A percentile compares a stretch with the other conserved stretches of the same genome.
Conservation (phyloP, 2,329 filamentous ascomycete genomes). For the Nakataea oryzae region DNA sequence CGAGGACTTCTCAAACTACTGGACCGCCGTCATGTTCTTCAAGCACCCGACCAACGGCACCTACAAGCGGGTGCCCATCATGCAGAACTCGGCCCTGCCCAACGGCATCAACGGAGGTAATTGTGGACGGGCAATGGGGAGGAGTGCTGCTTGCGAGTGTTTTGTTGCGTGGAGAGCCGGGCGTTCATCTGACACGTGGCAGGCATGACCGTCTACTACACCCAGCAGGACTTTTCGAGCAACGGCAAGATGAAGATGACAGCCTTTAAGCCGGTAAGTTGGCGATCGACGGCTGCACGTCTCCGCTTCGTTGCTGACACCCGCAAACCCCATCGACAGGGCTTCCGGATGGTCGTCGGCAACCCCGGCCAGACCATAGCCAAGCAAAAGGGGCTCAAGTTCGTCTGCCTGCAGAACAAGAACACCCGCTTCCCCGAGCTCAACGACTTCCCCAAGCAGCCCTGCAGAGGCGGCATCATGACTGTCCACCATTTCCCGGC, state of each 20-base stretch:
- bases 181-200: not conserved
- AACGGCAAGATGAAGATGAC: constrained; percentile 27
- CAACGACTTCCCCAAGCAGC: constrained; percentile 24
- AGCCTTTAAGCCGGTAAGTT: constrained; percentile 25
- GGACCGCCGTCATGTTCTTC: constrained; percentile 18
- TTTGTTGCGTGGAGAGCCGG: too few relatives aligned
- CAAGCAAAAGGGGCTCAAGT: constrained; percentile 25
- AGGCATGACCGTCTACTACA: constrained; percentile 31
- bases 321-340: constrained; percentile 11
- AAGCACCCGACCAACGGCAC: constrained; percentile 10
- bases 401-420: constrained; percentile 27
- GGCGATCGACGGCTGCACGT: too few relatives aligned
- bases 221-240: constrained; percentile 25
- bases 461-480: constrained; percentile 30
- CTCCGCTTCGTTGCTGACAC: not conserved
- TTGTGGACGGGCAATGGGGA: too few relatives aligned
- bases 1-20: constrained; percentile 23
- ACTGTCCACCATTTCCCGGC: constrained; percentile 28
- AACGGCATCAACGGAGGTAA: constrained; percentile 17
- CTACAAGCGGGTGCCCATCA: constrained; percentile 21
- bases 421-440: constrained; percentile 28
- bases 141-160: too few relatives aligned
- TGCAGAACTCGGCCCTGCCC: constrained; percentile 15
- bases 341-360: constrained; percentile 33
- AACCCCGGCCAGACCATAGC: constrained; percentile 18